Evolutionary conservation across 2,329 filamentous ascomycete species (phyloP).

Genomic region (Curvularia sp.): DNA sequence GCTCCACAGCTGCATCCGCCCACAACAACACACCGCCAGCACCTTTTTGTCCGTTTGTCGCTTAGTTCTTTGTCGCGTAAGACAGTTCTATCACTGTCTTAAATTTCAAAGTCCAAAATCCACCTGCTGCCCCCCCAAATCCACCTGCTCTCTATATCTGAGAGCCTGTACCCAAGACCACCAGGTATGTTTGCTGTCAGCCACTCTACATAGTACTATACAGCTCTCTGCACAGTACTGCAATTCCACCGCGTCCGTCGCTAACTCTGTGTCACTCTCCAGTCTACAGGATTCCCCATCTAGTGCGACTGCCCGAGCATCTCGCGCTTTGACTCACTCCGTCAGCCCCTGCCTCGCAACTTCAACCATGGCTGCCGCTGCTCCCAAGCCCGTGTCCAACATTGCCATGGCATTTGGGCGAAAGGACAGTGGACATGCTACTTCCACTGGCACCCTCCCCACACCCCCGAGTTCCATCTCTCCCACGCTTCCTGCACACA

Average conservation of each 20-base stretch:
- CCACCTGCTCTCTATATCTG: constrained; percentile 2
- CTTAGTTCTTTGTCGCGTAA: constrained; percentile 25
- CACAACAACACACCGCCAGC: constrained; percentile 28
- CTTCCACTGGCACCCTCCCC: constrained; percentile 65
- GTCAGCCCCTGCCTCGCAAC: constrained; percentile 33
- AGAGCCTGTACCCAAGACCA: constrained; percentile 8
- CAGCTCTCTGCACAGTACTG: background rate
- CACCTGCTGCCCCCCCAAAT: background rate
- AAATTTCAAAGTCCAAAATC: constrained; percentile 10
- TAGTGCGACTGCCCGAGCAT: constrained; percentile 26
- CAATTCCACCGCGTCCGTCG: background rate
- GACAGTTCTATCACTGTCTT: constrained; percentile 33
- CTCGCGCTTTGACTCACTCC: constrained; percentile 37
- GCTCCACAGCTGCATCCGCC: constrained; percentile 46
- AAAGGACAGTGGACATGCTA: constrained; percentile 39
- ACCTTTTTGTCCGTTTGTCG: constrained; percentile 27
- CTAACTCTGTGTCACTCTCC: background rate
- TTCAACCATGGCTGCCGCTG: constrained; percentile 47
- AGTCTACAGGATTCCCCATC: constrained; percentile 9
- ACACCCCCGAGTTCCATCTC: constrained; percentile 97
- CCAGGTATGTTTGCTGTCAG: constrained; percentile 16
- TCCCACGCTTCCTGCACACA: constrained; percentile 82
- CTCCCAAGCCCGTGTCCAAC: constrained; percentile 51
- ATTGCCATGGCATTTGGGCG: constrained; percentile 50
- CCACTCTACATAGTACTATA: background rate